Evolutionary conservation across 2,329 filamentous ascomycete species (phyloP), one percentile per base, ranked within the genome.

Genomic region (Botrytis porri): DNA sequence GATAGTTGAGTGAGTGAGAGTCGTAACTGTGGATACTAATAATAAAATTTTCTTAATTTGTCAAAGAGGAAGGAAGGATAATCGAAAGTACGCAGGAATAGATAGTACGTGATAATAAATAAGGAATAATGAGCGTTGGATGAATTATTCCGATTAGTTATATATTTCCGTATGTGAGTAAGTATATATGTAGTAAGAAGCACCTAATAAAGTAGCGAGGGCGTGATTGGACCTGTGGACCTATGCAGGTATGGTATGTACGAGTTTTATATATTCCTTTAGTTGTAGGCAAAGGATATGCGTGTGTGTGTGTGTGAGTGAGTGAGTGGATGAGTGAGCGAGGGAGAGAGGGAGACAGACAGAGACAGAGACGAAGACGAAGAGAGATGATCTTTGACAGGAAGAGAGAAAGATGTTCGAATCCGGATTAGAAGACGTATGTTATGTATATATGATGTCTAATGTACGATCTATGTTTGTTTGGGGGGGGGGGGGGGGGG

Each of bases 11-110:
- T 4, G 51, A 18, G 51, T 8, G 51, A 57, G 41, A 57, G 64
- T 67, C 35, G 64, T 22, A 39, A 57, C 64, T 67, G 64, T 67
- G 64, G 64, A 57, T 54, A 39, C 35, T 41, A 66, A 54, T 57
- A 29, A n/a, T 54, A n/a, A 51, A 25, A 25, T 54, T 22, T 22
- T 57, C 37, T 32, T 57, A 37, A n/a, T 18, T 41, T 41, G 29
- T 48, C 9, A 39, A 39, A n/a, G n/a, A 54, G 35, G n/a, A 10
- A 25, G n/a, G 25, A 57, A 25, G n/a, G 18, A 66, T 25, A 32
- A 25, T 61, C 22, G 35, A 16, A 39, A 39, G 59, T 8, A 35
- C 32, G 20, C 35, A 66, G 45, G 29, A 48, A 66, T 43, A 25
- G 16, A 37, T 10, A 22, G 18, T 4, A 43, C 25, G 25, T n/a